A percentile compares a stretch with the other conserved stretches of the same genome.
phyloP scores from a whole-genome alignment of 2,329 filamentous ascomycete genomes.

The Pestalotiopsis sp. region DNA sequence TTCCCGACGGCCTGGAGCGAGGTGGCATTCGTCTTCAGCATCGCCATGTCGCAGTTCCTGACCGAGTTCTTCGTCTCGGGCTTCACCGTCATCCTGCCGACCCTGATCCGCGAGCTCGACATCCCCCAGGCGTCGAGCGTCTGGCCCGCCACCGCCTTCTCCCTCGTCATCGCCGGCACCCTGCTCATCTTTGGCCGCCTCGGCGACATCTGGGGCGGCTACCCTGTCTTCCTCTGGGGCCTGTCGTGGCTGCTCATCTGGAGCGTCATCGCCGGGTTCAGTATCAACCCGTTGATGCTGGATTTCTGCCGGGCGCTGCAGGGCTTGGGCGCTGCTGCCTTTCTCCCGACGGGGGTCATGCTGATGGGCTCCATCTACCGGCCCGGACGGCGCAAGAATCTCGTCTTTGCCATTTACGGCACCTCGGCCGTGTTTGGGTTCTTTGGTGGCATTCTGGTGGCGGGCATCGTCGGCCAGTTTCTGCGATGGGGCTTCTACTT shows the following conservation, averaged over 20 bases:
- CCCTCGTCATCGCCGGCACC: slow-evolving; percentile 52
- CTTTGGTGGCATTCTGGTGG: slow-evolving; percentile 64
- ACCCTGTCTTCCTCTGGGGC: slow-evolving; percentile 60
- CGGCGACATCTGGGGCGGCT: slow-evolving; percentile 64
- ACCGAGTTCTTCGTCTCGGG: slow-evolving; percentile 77
- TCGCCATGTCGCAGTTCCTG: slow-evolving; percentile 60
- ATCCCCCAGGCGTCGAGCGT: slow-evolving; percentile 62
- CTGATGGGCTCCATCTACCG: slow-evolving; percentile 65
- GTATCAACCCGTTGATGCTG: slow-evolving; percentile 66
- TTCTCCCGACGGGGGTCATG: slow-evolving; percentile 67
- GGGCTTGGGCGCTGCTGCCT: slow-evolving; percentile 72
- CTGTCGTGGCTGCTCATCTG: slow-evolving; percentile 67
- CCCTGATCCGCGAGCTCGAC: slow-evolving; percentile 58
- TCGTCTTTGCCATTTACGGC: slow-evolving; percentile 60
- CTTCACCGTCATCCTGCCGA: slow-evolving; percentile 72
- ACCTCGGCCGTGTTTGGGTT: slow-evolving; percentile 55
- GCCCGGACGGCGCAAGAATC: slow-evolving; percentile 67
- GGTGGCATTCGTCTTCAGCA: slow-evolving; percentile 57
- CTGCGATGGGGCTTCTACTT: slow-evolving; percentile 67
- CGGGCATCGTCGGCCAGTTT: slow-evolving; percentile 60
- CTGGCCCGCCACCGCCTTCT: slow-evolving; percentile 65
- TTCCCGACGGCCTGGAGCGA: slow-evolving; percentile 54
- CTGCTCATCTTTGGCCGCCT: slow-evolving; percentile 65
- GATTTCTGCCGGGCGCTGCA: slow-evolving; percentile 73
- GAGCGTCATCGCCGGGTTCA: slow-evolving; percentile 70